These are phyloP conservation scores for Neocallimastix lanati DNA, from an alignment of 192 early-diverging fungal species.

Conservation along the genomic window DNA sequence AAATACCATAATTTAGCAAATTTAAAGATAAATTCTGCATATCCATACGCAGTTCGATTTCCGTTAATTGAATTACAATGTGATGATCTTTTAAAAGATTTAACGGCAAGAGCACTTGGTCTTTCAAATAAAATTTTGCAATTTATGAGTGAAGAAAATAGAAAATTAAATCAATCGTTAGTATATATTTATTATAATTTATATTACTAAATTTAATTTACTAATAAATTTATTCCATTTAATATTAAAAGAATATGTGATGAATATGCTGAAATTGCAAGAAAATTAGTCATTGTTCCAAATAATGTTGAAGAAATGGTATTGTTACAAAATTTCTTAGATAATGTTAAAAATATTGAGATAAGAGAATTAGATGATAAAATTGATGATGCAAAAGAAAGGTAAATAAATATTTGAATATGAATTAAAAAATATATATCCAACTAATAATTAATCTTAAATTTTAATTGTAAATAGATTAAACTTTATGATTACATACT, in stretches of 20 bases:
- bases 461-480: conserved; percentile 13
- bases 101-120: conserved; percentile 21
- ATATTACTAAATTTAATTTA: not conserved
- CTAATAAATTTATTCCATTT: not conserved
- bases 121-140: conserved; percentile 23
- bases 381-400: conserved; percentile 36
- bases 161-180: conserved; percentile 8
- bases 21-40: conserved; percentile 21
- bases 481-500: conserved; percentile 38
- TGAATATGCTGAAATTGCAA: conserved; percentile 13
- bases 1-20: conserved; percentile 14
- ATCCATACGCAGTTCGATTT: conserved; percentile 29
- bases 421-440: not conserved
- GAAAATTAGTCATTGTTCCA: conserved; percentile 17
- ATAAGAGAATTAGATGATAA: conserved; percentile 26
- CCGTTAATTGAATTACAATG: conserved; percentile 31
- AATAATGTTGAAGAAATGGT: conserved; percentile 41
- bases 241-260: not conserved
- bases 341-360: conserved; percentile 14
- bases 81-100: conserved; percentile 22
- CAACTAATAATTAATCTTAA: too few species aligned
- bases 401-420: conserved; percentile 7
- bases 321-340: conserved; percentile 29
- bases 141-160: conserved; percentile 16
- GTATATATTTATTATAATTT: conserved; percentile 2